phyloP scores from a whole-genome alignment of 805 yeast genomes.

The Ogataea kodamae region DNA sequence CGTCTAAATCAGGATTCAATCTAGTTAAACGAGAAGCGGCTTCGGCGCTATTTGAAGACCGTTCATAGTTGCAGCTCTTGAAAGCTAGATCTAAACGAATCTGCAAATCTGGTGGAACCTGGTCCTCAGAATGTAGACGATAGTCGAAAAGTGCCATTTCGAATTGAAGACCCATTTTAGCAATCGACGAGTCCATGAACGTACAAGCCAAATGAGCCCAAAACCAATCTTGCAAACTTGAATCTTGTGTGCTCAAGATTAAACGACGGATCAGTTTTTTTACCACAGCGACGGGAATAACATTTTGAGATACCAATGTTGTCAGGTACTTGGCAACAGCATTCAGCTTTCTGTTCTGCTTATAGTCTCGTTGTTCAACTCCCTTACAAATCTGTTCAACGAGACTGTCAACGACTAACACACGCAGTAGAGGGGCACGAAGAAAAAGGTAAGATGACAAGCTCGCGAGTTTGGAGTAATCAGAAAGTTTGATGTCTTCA shows the following conservation, averaged over 20 bases:
- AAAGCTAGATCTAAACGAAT: conserved; percentile 25
- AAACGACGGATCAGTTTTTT: conserved; percentile 41
- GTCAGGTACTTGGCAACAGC: conserved; percentile 60
- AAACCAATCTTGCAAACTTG: conserved; percentile 66
- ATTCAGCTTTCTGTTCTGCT: conserved; percentile 55
- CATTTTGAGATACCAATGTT: conserved; percentile 36
- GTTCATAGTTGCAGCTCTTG: conserved; percentile 34
- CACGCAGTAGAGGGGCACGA: conserved; percentile 37
- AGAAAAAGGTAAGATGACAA: conserved; percentile 38
- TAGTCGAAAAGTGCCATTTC: conserved; percentile 67
- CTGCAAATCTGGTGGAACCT: conserved; percentile 51
- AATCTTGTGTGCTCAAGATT: conserved; percentile 63
- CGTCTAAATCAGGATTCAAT: too few relatives aligned
- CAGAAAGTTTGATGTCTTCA: conserved; percentile 57
- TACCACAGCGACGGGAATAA: neutral
- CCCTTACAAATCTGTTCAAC: conserved; percentile 65
- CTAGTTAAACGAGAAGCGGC: conserved; percentile 2
- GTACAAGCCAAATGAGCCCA: conserved; percentile 55
- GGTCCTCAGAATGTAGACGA: conserved; percentile 58
- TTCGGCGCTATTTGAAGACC: conserved; percentile 7
- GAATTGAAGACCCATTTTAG: conserved; percentile 25
- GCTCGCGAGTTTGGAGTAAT: conserved; percentile 47
- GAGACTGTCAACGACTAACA: conserved; percentile 64
- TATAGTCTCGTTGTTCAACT: conserved; percentile 59
- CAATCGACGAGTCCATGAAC: conserved; percentile 35